Evolutionary conservation across 306 rosid species (phyloP).

Genomic region (Prunus fruticosa): DNA sequence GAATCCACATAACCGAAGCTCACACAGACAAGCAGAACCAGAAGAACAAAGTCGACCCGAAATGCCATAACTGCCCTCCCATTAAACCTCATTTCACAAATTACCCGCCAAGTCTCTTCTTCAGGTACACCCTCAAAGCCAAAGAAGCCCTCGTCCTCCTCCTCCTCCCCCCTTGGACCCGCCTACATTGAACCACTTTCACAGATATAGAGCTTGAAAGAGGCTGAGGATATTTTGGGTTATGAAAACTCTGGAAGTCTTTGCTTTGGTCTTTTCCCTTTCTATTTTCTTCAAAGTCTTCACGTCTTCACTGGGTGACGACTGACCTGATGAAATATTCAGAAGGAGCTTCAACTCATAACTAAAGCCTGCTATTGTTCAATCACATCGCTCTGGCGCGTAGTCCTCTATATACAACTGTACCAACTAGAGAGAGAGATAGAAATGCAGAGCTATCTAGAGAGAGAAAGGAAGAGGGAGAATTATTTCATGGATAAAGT

Average conservation of each 20-base stretch:
- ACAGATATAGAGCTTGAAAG: slow-evolving; percentile 12
- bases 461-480: slow-evolving; percentile 14
- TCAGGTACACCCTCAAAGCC: slow-evolving; percentile 2
- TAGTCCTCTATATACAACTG: slow-evolving; percentile 42
- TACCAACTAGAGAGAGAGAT: slow-evolving; percentile 26
- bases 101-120: slow-evolving; percentile 11
- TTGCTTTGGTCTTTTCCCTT: background rate
- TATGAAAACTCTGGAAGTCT: background rate
- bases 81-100: slow-evolving; percentile 4
- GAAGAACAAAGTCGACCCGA: slow-evolving; percentile 44
- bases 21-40: slow-evolving; percentile 41
- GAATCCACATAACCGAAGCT: slow-evolving; percentile 55
- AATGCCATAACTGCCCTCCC: slow-evolving; percentile 47
- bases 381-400: slow-evolving; percentile 72
- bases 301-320: slow-evolving; percentile 25
- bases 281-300: slow-evolving; percentile 7
- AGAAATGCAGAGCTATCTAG: background rate
- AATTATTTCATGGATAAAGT: slow-evolving; percentile 78
- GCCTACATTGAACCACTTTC: slow-evolving; percentile 18
- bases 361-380: slow-evolving; percentile 45
- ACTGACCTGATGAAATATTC: background rate
- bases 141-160: background rate
- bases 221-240: background rate
- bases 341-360: background rate
- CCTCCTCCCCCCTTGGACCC: slow-evolving; percentile 13